Evolutionary conservation across 176 grass and related monocot genomes (phyloP).

Genomic region (Eleusine coracana): DNA sequence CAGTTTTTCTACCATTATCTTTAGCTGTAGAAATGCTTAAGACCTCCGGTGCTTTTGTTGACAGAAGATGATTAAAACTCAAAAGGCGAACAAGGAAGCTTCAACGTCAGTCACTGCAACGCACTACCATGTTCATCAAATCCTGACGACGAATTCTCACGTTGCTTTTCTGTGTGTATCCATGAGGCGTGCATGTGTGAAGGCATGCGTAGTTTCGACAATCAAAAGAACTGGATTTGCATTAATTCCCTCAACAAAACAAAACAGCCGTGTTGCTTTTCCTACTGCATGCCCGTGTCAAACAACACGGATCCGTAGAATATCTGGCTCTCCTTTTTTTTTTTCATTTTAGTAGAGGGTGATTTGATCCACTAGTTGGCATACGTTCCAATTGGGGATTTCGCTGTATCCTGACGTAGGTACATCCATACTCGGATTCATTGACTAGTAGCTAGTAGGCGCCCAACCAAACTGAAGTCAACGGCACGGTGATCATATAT

Average conservation of each 20-base stretch:
- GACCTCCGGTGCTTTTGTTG: not conserved
- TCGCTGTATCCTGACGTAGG: no score
- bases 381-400: not conserved
- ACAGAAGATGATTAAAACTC: not conserved
- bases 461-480: not conserved
- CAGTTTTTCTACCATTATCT: not conserved
- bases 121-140: not conserved
- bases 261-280: not conserved
- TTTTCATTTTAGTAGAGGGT: not conserved
- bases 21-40: not conserved
- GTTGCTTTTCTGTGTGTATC: not conserved
- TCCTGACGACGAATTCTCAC: not conserved
- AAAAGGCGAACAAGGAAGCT: not conserved
- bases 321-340: not conserved
- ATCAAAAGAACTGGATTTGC: not conserved
- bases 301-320: slow-evolving; percentile 8
- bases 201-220: not conserved
- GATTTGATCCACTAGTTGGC: not conserved
- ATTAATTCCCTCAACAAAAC: not conserved
- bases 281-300: not conserved
- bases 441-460: not conserved
- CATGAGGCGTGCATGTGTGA: not conserved
- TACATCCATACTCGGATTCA: slow-evolving; percentile 1
- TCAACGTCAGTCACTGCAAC: no score
- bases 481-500: not conserved